Conservation (phyloP, 768 basidiomycete species). For the Boletus tomentosulus region DNA sequence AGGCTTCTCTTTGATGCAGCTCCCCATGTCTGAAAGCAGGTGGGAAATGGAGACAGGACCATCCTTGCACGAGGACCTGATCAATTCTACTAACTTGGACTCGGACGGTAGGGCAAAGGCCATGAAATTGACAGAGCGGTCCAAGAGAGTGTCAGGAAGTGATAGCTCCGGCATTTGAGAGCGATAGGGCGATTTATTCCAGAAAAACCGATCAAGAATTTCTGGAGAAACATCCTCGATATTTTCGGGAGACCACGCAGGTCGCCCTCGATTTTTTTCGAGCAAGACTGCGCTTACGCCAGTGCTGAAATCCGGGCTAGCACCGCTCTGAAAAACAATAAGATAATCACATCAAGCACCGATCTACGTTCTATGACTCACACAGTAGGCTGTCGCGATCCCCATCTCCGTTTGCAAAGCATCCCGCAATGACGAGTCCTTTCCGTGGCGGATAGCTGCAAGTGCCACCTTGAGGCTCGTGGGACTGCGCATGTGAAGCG, state of each 20-base stretch:
- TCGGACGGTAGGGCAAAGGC: constrained; percentile 72
- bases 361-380: constrained; percentile 41
- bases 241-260: constrained; percentile 68
- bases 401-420: constrained; percentile 81
- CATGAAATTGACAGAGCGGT: constrained; percentile 31
- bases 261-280: constrained; percentile 47
- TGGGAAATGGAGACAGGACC: constrained; percentile 35
- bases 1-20: constrained; percentile 33
- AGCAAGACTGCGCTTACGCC: constrained; percentile 73
- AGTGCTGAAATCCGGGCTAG: constrained; percentile 76
- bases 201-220: constrained; percentile 67
- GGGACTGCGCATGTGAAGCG: constrained; percentile 72
- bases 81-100: constrained; percentile 59
- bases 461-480: constrained; percentile 92
- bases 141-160: constrained; percentile 33
- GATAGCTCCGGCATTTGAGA: constrained; percentile 42
- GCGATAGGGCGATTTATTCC: constrained; percentile 44
- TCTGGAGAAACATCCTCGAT: constrained; percentile 57
- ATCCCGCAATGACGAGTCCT: constrained; percentile 53
- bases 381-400: constrained; percentile 87
- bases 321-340: constrained; percentile 51
- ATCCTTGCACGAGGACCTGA: constrained; percentile 38
- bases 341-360: constrained; percentile 12
- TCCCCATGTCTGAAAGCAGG: constrained; percentile 22
- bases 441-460: constrained; percentile 70